Percentiles rank a stretch among this genome's conserved stretches.
Conservation (phyloP, 208 protist species). For the Wallacemonas sp. region DNA sequence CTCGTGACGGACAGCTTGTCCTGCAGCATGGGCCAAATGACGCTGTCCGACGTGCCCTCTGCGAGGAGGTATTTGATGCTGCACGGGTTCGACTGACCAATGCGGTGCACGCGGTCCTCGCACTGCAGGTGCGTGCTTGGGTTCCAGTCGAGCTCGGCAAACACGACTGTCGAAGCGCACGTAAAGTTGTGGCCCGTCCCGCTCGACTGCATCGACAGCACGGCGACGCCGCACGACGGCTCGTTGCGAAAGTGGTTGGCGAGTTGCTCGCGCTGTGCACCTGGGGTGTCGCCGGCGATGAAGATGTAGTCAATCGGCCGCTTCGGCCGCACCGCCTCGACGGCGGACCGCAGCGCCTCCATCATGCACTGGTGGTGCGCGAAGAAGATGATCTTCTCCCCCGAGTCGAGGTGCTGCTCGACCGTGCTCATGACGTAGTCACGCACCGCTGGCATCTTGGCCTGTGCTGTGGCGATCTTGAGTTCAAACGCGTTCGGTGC, state of each 20-base stretch:
- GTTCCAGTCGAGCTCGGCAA: conserved; percentile 98
- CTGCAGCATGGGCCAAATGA: conserved; percentile 92
- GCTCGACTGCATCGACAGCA: conserved; percentile 94
- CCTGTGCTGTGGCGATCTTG: conserved; percentile 79
- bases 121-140: conserved; percentile 95
- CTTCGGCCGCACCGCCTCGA: conserved; percentile 64
- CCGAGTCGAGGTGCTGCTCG: conserved; percentile 71
- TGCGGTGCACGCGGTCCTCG: conserved; percentile 96
- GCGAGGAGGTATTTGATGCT: conserved; percentile 94
- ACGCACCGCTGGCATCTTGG: conserved; percentile 89
- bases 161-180: conserved; percentile 93
- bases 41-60: conserved; percentile 87
- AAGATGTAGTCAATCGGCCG: conserved; percentile 88
- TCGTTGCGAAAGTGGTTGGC: conserved; percentile 80
- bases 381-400: conserved; percentile 94
- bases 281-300: conserved; percentile 89
- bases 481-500: conserved; percentile 80
- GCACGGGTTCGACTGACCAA: conserved; percentile 91
- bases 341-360: conserved; percentile 80
- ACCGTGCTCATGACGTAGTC: conserved; percentile 83
- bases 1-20: conserved; percentile 82
- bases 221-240: conserved; percentile 72
- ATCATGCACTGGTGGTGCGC: conserved; percentile 94
- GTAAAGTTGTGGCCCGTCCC: conserved; percentile 96
- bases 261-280: conserved; percentile 61